Percentiles rank a stretch among this genome's conserved stretches.
Conservation (phyloP, 352 stramenopile genomes). For the Globisporangium sylvaticum region DNA sequence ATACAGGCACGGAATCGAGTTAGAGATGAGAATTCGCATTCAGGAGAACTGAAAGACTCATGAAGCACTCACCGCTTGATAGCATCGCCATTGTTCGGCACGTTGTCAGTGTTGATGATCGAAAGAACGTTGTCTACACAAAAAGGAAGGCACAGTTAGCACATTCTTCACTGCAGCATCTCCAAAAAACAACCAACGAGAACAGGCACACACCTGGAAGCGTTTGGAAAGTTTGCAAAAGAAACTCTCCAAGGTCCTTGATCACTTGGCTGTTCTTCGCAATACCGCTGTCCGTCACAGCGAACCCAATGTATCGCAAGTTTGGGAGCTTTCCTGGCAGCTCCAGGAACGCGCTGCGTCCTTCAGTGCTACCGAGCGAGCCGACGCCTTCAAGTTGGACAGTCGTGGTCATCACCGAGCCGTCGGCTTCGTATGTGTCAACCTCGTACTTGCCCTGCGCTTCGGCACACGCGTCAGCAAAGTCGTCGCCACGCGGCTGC, state of each 20-base stretch:
- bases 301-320: conserved; percentile 9
- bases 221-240: conserved; percentile 31
- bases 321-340: conserved; percentile 23
- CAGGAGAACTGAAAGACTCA: not conserved
- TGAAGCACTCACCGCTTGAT: conserved; percentile 29
- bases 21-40: not conserved
- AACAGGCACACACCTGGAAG: conserved; percentile 26
- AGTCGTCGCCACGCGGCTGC: conserved; percentile 55
- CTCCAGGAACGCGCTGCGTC: conserved; percentile 22
- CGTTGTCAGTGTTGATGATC: conserved; percentile 78
- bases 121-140: conserved; percentile 40
- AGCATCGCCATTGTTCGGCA: conserved; percentile 53
- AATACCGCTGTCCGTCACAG: conserved; percentile 27
- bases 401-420: conserved; percentile 30
- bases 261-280: conserved; percentile 29
- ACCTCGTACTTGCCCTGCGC: conserved; percentile 51
- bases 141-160: not conserved
- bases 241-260: conserved; percentile 46
- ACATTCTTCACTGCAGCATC: not conserved
- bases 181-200: not conserved
- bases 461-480: conserved; percentile 34
- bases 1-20: not conserved
- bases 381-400: conserved; percentile 32
- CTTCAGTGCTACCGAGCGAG: conserved; percentile 16
- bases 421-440: conserved; percentile 55